These are phyloP conservation scores for Biancaea sappan DNA, from an alignment of 306 rosid species.

Conservation along the genomic window DNA sequence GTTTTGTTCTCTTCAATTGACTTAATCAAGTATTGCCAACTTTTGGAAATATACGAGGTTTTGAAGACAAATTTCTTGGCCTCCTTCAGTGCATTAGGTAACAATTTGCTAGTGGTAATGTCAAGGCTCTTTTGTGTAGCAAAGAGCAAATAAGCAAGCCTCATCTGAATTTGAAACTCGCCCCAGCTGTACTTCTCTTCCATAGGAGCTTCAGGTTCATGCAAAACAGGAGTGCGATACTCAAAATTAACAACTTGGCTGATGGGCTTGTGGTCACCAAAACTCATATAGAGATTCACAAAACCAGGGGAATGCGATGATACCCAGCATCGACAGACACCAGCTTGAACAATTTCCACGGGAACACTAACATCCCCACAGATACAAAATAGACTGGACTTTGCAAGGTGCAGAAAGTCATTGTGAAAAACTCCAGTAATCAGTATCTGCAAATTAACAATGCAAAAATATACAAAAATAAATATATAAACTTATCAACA, in stretches of 20 bases:
- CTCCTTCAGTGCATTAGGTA: conserved; percentile 52
- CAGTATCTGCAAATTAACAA: conserved; percentile 64
- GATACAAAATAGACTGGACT: conserved; percentile 64
- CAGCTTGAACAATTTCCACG: conserved; percentile 73
- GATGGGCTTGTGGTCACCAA: conserved; percentile 83
- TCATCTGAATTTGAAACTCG: conserved; percentile 66
- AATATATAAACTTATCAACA: conserved; percentile 22
- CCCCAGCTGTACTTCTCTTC: conserved; percentile 63
- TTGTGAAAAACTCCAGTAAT: conserved; percentile 71
- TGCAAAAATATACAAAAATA: conserved; percentile 28
- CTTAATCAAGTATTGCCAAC: conserved; percentile 62
- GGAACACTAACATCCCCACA: conserved; percentile 69
- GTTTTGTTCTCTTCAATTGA: conserved; percentile 52
- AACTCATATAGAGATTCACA: conserved; percentile 68
- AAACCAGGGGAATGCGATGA: conserved; percentile 65
- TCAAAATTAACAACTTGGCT: conserved; percentile 84
- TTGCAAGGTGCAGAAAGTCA: conserved; percentile 59
- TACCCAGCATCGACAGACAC: conserved; percentile 82
- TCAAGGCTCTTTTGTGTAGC: conserved; percentile 61
- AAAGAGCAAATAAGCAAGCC: conserved; percentile 75
- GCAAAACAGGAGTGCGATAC: conserved; percentile 64
- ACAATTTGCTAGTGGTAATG: conserved; percentile 57
- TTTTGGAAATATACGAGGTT: conserved; percentile 57
- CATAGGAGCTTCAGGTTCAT: conserved; percentile 40
- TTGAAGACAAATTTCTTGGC: conserved; percentile 68